These are phyloP conservation scores for Sporothrix curviconia DNA, from an alignment of 2,329 filamentous ascomycete genomes.

Conservation along the genomic window DNA sequence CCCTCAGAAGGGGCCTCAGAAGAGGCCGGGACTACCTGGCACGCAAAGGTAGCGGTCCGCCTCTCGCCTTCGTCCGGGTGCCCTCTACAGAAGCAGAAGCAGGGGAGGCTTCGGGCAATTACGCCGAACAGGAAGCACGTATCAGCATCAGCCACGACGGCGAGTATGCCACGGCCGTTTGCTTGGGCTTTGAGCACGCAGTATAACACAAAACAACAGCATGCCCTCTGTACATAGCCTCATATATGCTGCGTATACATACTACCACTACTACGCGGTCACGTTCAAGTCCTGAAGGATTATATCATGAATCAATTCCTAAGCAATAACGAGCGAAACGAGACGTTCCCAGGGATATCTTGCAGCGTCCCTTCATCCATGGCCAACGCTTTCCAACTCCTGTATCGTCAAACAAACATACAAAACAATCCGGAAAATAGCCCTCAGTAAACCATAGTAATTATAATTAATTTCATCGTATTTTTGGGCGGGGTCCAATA, in stretches of 20 bases:
- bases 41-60: conserved; percentile 29
- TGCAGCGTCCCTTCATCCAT: not conserved
- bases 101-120: too few species aligned
- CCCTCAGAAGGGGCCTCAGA: too few species aligned
- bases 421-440: not conserved
- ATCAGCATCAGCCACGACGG: conserved; percentile 85
- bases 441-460: not conserved
- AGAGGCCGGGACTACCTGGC: too few species aligned
- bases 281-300: not conserved
- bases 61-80: conserved; percentile 36
- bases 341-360: conserved; percentile 18
- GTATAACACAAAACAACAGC: not conserved
- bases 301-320: not conserved
- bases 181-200: conserved; percentile 40
- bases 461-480: not conserved
- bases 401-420: not conserved
- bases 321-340: conserved; percentile 14
- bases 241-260: not conserved
- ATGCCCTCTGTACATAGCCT: not conserved
- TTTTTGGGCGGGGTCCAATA: not conserved
- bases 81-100: not conserved
- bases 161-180: conserved; percentile 69
- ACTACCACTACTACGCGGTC: too few species aligned
- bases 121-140: conserved; percentile 51
- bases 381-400: conserved; percentile 11